A percentile compares a stretch with the other conserved stretches of the same genome.
These are phyloP conservation scores for Flammula alnicola DNA, from an alignment of 1,284 basidiomycete species.

Conservation along the genomic window DNA sequence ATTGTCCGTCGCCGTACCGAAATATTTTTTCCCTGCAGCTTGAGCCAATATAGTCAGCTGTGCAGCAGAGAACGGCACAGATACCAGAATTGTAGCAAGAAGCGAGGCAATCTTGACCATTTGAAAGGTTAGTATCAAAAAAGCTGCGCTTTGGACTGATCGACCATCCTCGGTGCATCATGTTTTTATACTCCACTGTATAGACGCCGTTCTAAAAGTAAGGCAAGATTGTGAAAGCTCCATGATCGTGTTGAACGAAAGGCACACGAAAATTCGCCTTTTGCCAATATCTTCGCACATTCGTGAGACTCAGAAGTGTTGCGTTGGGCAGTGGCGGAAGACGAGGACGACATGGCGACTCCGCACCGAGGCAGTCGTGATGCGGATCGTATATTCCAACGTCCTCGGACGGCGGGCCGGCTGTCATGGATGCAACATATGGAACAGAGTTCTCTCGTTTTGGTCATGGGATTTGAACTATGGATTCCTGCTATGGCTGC, in stretches of 20 bases:
- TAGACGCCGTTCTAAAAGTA: slow-evolving; percentile 8
- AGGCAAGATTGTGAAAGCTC: background rate
- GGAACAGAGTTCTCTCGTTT: too few relatives aligned
- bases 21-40: slow-evolving; percentile 57
- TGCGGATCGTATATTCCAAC: too few relatives aligned
- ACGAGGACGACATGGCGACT: background rate
- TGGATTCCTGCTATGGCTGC: too few relatives aligned
- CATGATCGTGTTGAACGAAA: background rate
- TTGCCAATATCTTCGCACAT: slow-evolving; percentile 16
- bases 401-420: too few relatives aligned
- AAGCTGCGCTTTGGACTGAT: background rate
- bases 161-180: background rate
- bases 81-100: slow-evolving; percentile 9
- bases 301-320: slow-evolving; percentile 11
- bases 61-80: slow-evolving; percentile 13
- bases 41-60: slow-evolving; percentile 36
- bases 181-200: slow-evolving; percentile 10
- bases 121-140: too few relatives aligned
- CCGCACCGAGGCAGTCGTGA: slow-evolving; percentile 1
- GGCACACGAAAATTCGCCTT: slow-evolving; percentile 1
- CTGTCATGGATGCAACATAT: too few relatives aligned
- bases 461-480: too few relatives aligned
- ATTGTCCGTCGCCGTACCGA: slow-evolving; percentile 66
- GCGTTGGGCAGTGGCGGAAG: background rate
- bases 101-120: slow-evolving; percentile 17